phyloP scores from a whole-genome alignment of 106 monocot species.

The Acorus calamus region DNA sequence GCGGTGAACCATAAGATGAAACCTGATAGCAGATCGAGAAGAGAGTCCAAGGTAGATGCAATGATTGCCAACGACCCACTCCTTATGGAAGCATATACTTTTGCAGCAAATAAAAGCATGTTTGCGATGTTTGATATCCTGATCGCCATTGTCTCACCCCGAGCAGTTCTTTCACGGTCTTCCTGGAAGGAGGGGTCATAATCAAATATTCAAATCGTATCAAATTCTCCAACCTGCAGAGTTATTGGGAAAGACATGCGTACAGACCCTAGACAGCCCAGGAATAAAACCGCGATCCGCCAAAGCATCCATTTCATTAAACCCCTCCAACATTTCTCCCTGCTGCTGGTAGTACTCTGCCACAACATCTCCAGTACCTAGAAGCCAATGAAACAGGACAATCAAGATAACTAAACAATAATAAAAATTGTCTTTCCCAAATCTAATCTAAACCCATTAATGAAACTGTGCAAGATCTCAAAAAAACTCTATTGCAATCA shows the following conservation, averaged over 20 bases:
- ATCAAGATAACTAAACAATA: neutral
- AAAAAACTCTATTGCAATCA: no score
- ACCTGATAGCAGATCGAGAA: constrained; percentile 92
- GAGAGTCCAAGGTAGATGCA: constrained; percentile 95
- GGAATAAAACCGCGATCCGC: constrained; percentile 77
- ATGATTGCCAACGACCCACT: constrained; percentile 92
- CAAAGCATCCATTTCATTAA: constrained; percentile 92
- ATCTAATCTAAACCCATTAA: neutral
- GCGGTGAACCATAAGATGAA: constrained; percentile 98
- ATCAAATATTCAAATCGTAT: no score
- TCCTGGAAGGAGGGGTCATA: constrained; percentile 33
- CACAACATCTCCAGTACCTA: constrained; percentile 66
- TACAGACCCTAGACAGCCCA: constrained; percentile 59
- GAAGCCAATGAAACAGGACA: neutral
- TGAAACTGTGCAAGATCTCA: no score
- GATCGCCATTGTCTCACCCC: constrained; percentile 71
- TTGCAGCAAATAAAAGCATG: constrained; percentile 83
- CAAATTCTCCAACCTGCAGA: no score
- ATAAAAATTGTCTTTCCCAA: no score
- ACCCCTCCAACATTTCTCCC: constrained; percentile 87
- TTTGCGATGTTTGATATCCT: constrained; percentile 82
- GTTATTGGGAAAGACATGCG: neutral
- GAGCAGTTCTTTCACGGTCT: constrained; percentile 69
- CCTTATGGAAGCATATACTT: constrained; percentile 88
- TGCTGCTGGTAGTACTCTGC: constrained; percentile 97